These are phyloP conservation scores for Yueomyces sinensis DNA, from an alignment of 805 yeast species.

Conservation along the genomic window DNA sequence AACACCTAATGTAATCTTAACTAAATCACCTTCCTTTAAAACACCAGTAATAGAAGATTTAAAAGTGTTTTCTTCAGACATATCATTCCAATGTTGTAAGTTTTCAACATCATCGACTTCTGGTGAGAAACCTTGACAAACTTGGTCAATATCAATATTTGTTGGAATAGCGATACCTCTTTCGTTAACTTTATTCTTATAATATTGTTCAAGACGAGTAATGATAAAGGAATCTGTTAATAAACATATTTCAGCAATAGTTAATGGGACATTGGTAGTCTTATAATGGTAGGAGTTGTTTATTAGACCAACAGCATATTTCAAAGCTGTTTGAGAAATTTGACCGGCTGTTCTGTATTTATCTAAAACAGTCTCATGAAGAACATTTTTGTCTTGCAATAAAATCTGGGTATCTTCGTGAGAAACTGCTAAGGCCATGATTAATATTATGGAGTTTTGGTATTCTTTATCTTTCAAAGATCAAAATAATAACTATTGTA, in stretches of 20 bases:
- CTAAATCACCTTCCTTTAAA: slow-evolving; percentile 62
- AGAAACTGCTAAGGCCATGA: slow-evolving; percentile 64
- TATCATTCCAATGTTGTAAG: slow-evolving; percentile 19
- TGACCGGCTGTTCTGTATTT: slow-evolving; percentile 86
- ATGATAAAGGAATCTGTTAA: slow-evolving; percentile 67
- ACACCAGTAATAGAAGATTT: slow-evolving; percentile 14
- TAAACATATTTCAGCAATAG: slow-evolving; percentile 62
- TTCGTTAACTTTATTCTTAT: slow-evolving; percentile 55
- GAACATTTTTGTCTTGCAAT: slow-evolving; percentile 57
- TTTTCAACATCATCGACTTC: slow-evolving; percentile 52
- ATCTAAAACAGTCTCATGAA: slow-evolving; percentile 48
- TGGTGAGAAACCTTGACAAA: slow-evolving; percentile 72
- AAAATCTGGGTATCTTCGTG: slow-evolving; percentile 63
- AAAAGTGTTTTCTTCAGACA: slow-evolving; percentile 8
- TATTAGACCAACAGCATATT: slow-evolving; percentile 51
- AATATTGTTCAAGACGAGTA: slow-evolving; percentile 45
- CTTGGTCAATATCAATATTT: slow-evolving; percentile 70
- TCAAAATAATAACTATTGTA: no score
- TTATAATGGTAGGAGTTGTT: slow-evolving; percentile 56
- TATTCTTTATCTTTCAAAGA: no score
- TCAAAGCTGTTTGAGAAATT: slow-evolving; percentile 69
- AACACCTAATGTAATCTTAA: slow-evolving; percentile 74
- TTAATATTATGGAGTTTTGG: no score
- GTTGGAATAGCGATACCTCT: slow-evolving; percentile 93
- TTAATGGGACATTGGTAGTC: slow-evolving; percentile 29